These are phyloP conservation scores for Solanum sitiens DNA, from an alignment of 257 asterid genomes.

Conservation along the genomic window DNA sequence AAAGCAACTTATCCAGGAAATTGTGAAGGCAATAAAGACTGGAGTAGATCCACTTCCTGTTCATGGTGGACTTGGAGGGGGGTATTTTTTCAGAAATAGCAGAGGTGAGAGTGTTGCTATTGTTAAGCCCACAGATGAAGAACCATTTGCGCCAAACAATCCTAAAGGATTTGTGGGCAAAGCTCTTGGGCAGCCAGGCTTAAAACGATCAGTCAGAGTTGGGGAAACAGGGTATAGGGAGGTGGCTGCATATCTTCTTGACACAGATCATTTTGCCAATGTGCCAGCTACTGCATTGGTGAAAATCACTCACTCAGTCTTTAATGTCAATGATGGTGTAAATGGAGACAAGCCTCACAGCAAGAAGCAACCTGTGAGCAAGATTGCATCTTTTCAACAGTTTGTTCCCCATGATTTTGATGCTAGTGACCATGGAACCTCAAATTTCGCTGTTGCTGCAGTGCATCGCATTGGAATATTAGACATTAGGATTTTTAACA, in stretches of 20 bases:
- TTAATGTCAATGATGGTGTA: slow-evolving; percentile 83
- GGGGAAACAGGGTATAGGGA: slow-evolving; percentile 96
- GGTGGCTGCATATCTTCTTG: slow-evolving; percentile 95
- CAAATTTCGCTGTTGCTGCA: slow-evolving; percentile 78
- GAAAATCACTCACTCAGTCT: slow-evolving; percentile 78
- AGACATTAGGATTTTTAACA: slow-evolving; percentile 90
- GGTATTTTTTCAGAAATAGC: slow-evolving; percentile 66
- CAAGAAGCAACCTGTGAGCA: slow-evolving; percentile 54
- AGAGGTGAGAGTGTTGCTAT: slow-evolving; percentile 86
- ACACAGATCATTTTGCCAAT: slow-evolving; percentile 73
- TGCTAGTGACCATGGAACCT: slow-evolving; percentile 95
- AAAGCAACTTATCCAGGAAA: slow-evolving; percentile 65
- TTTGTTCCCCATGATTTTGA: slow-evolving; percentile 80
- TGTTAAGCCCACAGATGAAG: slow-evolving; percentile 98
- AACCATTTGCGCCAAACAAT: slow-evolving; percentile 93
- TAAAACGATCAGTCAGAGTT: slow-evolving; percentile 79
- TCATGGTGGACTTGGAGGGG: slow-evolving; percentile 93
- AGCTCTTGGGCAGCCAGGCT: slow-evolving; percentile 92
- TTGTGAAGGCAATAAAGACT: slow-evolving; percentile 63
- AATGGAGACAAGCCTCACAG: slow-evolving; percentile 48
- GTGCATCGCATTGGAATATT: slow-evolving; percentile 96
- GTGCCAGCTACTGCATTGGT: slow-evolving; percentile 92
- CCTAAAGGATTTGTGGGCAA: slow-evolving; percentile 97
- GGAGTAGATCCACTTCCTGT: slow-evolving; percentile 85
- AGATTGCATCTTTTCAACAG: slow-evolving; percentile 89